Evolutionary conservation across 345 rosid genomes (phyloP).

Genomic region (Lepidium didymum): DNA sequence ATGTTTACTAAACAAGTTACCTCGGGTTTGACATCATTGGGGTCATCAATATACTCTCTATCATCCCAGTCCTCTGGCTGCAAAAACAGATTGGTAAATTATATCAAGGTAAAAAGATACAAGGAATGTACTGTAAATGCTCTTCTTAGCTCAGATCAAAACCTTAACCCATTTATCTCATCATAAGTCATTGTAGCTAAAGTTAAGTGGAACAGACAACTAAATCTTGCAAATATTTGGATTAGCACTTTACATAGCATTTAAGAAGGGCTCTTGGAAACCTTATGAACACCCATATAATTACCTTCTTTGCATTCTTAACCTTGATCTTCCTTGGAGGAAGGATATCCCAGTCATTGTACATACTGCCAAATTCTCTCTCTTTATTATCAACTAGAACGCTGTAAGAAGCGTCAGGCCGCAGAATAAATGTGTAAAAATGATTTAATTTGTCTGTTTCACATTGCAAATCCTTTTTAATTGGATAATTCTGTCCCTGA

Average conservation of each 20-base stretch:
- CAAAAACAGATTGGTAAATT: not conserved
- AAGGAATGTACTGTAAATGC: not conserved
- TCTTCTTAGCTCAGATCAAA: not conserved
- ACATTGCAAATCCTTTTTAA: conserved; percentile 82
- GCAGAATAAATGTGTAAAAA: conserved; percentile 88
- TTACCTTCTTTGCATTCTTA: conserved; percentile 75
- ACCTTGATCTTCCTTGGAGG: conserved; percentile 79
- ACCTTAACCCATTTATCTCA: not conserved
- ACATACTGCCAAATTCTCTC: conserved; percentile 87
- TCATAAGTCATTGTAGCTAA: not conserved
- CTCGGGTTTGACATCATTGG: conserved; percentile 71
- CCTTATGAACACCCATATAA: not conserved
- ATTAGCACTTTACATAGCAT: not conserved
- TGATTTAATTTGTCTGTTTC: conserved; percentile 90
- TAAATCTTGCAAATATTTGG: not conserved
- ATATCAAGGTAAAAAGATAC: not conserved
- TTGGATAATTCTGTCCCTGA: conserved; percentile 93
- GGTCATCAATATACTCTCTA: conserved; percentile 83
- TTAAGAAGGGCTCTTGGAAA: not conserved
- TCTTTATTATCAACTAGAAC: conserved; percentile 77
- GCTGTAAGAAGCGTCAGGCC: conserved; percentile 89
- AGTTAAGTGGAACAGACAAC: not conserved
- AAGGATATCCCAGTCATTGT: conserved; percentile 92
- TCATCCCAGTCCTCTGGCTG: conserved; percentile 97
- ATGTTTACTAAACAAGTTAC: conserved; percentile 31